Conservation (phyloP, 176 grass and related monocot genomes). For the Bonia amplexicaulis region DNA sequence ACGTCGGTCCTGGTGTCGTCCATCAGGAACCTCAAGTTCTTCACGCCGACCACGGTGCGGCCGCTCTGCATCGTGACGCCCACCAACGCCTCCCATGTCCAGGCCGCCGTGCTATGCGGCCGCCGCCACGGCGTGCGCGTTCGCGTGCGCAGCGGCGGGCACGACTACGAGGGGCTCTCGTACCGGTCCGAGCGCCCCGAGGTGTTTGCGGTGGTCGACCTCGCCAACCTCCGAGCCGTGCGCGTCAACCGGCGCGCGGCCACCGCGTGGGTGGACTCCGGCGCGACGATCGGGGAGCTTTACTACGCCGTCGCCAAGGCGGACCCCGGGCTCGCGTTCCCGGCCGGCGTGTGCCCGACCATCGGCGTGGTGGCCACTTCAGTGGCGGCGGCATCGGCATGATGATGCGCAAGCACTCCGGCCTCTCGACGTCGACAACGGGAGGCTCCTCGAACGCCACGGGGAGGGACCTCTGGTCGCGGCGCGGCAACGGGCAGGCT, state of each 20-base stretch:
- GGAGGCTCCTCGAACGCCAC: constrained; percentile 22
- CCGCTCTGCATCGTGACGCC: constrained; percentile 50
- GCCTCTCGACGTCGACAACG: constrained; percentile 23
- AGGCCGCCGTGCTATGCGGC: constrained; percentile 42
- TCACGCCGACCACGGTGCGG: constrained; percentile 19
- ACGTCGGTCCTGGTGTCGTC: constrained; percentile 29
- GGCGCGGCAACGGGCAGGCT: too few relatives aligned
- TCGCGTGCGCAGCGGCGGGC: constrained; percentile 44
- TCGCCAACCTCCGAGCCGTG: constrained; percentile 1
- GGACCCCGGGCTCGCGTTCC: constrained; percentile 7
- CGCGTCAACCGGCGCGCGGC: background rate
- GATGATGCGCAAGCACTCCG: constrained; percentile 35
- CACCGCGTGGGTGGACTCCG: constrained; percentile 44
- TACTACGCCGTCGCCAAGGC: constrained; percentile 42
- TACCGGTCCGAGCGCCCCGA: constrained; percentile 40
- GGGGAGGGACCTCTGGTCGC: constrained; percentile 27
- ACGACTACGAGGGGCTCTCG: constrained; percentile 84
- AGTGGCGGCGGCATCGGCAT: constrained; percentile 42
- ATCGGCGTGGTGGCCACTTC: constrained; percentile 37
- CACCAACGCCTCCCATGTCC: constrained; percentile 40
- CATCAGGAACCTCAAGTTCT: constrained; percentile 42
- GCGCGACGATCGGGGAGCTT: constrained; percentile 42
- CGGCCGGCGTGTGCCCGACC: constrained; percentile 38
- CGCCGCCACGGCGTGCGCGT: background rate
- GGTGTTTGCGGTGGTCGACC: constrained; percentile 38